phyloP scores from a whole-genome alignment of 2,329 filamentous ascomycete genomes.

The Fusarium haematococcum region DNA sequence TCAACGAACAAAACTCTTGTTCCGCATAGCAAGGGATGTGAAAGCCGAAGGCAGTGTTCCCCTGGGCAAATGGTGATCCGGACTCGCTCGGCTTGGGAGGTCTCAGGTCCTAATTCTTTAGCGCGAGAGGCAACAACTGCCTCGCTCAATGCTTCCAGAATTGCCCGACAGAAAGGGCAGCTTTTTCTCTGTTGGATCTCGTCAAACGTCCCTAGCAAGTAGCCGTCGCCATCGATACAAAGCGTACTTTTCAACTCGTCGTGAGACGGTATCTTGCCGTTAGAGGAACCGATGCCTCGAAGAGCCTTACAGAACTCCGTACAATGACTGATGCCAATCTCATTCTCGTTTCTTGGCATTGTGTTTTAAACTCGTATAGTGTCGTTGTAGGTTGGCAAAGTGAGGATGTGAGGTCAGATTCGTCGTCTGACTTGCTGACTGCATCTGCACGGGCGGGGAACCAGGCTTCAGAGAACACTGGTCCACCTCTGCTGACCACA shows the following conservation, averaged over 20 bases:
- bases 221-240: background rate
- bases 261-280: background rate
- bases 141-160: background rate
- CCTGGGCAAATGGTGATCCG: background rate
- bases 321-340: background rate
- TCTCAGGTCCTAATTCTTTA: background rate
- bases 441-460: background rate
- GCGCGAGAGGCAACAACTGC: rapidly evolving
- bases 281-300: background rate
- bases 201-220: background rate
- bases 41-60: slow-evolving; percentile 5
- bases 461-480: background rate
- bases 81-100: background rate
- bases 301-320: slow-evolving; percentile 5
- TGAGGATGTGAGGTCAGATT: background rate
- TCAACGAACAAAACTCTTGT: slow-evolving; percentile 9
- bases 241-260: background rate
- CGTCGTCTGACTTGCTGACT: background rate
- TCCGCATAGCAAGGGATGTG: background rate
- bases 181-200: background rate
- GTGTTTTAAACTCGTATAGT: background rate
- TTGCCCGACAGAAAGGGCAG: background rate
- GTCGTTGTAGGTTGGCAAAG: background rate
- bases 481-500: background rate
- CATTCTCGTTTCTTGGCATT: background rate